These are phyloP conservation scores for Lactuca saligna DNA, from an alignment of 129 eudicot species.

Conservation along the genomic window DNA sequence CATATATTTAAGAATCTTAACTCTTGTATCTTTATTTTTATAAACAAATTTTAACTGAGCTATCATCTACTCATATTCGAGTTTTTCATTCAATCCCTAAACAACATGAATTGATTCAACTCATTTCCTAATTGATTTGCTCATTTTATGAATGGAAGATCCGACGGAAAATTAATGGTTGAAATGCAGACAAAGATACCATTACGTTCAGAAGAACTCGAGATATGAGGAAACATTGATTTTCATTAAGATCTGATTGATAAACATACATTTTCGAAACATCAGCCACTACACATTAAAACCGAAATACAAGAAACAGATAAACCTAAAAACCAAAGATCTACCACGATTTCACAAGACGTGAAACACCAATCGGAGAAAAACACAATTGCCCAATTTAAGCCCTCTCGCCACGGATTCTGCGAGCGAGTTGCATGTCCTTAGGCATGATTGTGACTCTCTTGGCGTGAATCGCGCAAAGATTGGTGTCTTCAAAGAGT, in stretches of 20 bases:
- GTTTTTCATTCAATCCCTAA: no score
- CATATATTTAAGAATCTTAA: no score
- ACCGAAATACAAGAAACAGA: not conserved
- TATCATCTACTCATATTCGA: no score
- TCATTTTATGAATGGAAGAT: no score
- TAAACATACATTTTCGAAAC: not conserved
- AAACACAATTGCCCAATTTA: not conserved
- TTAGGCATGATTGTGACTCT: slow-evolving; percentile 57
- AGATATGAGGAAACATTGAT: no score
- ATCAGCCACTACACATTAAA: not conserved
- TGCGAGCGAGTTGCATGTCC: slow-evolving; percentile 56
- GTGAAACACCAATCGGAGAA: not conserved
- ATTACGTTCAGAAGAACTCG: not conserved
- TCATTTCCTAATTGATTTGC: no score
- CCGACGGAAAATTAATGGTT: no score
- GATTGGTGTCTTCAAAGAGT: slow-evolving; percentile 47
- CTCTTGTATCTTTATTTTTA: no score
- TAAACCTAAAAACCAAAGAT: slow-evolving; percentile 1
- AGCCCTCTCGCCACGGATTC: slow-evolving; percentile 57
- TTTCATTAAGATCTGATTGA: not conserved
- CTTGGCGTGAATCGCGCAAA: slow-evolving; percentile 54
- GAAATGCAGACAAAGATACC: no score
- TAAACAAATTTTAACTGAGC: no score
- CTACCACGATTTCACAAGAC: slow-evolving; percentile 12
- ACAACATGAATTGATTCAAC: no score